These are phyloP conservation scores for Sporodiniella umbellata DNA, from an alignment of 371 early-diverging fungal genomes.

Conservation along the genomic window DNA sequence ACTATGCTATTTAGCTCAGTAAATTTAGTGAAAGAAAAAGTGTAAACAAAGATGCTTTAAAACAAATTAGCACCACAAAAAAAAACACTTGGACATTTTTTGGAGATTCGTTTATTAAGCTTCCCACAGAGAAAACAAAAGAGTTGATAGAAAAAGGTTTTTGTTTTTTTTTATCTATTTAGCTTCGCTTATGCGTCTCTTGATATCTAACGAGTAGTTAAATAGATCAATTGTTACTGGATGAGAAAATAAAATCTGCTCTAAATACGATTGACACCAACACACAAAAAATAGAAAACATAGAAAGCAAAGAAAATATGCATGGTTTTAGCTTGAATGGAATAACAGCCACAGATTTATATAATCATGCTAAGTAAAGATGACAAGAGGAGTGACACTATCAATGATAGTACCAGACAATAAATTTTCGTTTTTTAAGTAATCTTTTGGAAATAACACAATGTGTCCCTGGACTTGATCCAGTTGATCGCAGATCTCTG, in stretches of 20 bases:
- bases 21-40: conserved; percentile 62
- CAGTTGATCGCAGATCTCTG: conserved; percentile 40
- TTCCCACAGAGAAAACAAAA: conserved; percentile 41
- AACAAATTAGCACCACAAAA: conserved; percentile 37
- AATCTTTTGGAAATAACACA: conserved; percentile 76
- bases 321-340: conserved; percentile 41
- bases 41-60: conserved; percentile 58
- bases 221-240: conserved; percentile 48
- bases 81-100: conserved; percentile 63
- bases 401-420: conserved; percentile 52
- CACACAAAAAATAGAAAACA: conserved; percentile 36
- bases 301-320: conserved; percentile 47
- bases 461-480: conserved; percentile 56
- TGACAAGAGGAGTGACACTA: conserved; percentile 55
- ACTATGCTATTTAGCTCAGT: conserved; percentile 38
- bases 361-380: conserved; percentile 50
- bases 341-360: conserved; percentile 38
- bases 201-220: too few relatives aligned
- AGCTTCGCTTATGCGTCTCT: too few relatives aligned
- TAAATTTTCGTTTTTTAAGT: conserved; percentile 70
- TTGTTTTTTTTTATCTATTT: too few relatives aligned
- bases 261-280: conserved; percentile 44
- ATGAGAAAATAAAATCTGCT: conserved; percentile 39
- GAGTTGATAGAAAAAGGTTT: conserved; percentile 45
- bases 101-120: conserved; percentile 63